Evolutionary conservation across 1,284 basidiomycete species (phyloP), one percentile per base, ranked within the genome.

Genomic region (Irpex sp.): DNA sequence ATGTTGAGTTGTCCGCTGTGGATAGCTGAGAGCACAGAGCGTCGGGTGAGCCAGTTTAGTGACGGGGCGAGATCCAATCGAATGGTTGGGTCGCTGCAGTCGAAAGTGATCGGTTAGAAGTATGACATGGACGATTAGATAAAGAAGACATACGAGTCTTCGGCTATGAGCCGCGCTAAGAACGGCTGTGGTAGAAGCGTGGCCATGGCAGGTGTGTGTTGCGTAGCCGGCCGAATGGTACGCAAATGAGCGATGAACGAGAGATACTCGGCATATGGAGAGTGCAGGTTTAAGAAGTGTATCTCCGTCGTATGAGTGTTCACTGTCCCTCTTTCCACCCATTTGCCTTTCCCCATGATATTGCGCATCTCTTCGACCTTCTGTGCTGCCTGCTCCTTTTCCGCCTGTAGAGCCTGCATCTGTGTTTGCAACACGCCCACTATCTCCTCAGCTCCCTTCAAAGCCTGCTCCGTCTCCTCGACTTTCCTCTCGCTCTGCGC

Each of bases 61-160:
- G 94, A 93, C 0, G 96, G 93, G 0, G 96, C 95, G n/a, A 93
- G 77, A 71, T 98, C 95, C 23, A 99, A 83, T 2, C 97, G 88
- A 42, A 98, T 79, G 0, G 94, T 93, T 0, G 96, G 93, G 66
- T 99, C 97, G 18, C 96, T 91, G 68, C 4, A 55, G 61, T 57
- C 1, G 6, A 33, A 2, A 33, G 28, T 33, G 28, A 61, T 62
- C 51, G 21, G 56, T 10, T 42, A 28, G 58, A 58, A 39, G 63
- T 56, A 56, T 60, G 53, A 45, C 63, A 66, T n/a, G 61, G 57
- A 59, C 52, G 45, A 8, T 35, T n/a, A 53, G 58, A 58, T n/a
- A 62, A 58, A 58, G 28, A 33, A 33, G 6, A 87, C 88, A 69
- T 69, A 93, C 90, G 89, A 92, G 74, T 99, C 96, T 75, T 99